Conservation (phyloP, 2,329 filamentous ascomycete species). For the Sclerotinia glacialis region DNA sequence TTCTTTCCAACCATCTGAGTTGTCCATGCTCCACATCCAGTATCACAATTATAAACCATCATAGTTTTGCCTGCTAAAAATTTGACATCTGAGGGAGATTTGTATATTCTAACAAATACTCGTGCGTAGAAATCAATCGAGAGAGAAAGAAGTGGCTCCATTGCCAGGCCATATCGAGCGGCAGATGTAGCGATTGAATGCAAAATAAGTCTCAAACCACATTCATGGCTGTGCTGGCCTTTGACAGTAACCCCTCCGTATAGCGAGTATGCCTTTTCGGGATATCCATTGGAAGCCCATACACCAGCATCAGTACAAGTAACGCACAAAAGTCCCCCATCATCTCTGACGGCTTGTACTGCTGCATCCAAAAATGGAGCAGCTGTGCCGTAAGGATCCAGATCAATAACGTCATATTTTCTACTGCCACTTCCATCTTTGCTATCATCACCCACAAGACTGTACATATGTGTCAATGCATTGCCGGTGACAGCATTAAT, state of each 20-base stretch:
- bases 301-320: constrained; percentile 96
- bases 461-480: constrained; percentile 91
- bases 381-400: constrained; percentile 94
- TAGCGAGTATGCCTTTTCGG: constrained; percentile 89
- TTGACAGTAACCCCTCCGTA: constrained; percentile 90
- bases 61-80: constrained; percentile 88
- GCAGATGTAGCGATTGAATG: constrained; percentile 78
- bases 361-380: constrained; percentile 90
- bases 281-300: constrained; percentile 90
- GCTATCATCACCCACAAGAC: constrained; percentile 50
- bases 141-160: constrained; percentile 87
- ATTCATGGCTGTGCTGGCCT: constrained; percentile 83
- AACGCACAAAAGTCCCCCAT: constrained; percentile 88
- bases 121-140: constrained; percentile 96
- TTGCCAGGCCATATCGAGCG: constrained; percentile 78
- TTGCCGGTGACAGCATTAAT: constrained; percentile 76
- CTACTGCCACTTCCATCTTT: constrained; percentile 44
- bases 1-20: constrained; percentile 76
- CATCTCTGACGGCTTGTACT: constrained; percentile 75
- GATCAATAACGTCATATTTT: constrained; percentile 89
- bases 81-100: constrained; percentile 82
- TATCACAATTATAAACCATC: constrained; percentile 86
- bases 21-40: constrained; percentile 87
- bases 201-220: constrained; percentile 79
- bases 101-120: constrained; percentile 79